Evolutionary conservation across 2,329 filamentous ascomycete species (phyloP).

Genomic region (Fusarium praegraminearum): DNA sequence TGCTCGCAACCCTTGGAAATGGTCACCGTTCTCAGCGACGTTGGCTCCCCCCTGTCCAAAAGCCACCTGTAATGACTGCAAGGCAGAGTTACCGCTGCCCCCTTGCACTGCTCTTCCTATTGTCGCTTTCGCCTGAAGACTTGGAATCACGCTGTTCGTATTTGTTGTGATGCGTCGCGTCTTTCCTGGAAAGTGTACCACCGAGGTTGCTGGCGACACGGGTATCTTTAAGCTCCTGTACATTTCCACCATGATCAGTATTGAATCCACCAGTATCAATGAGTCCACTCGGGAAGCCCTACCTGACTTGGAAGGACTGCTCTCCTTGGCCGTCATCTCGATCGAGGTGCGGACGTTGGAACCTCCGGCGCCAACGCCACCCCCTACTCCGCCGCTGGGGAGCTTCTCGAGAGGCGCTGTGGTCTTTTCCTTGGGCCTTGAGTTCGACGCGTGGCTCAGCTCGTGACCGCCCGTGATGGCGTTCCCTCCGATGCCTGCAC

Average conservation of each 20-base stretch:
- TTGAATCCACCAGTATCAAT: conserved; percentile 44
- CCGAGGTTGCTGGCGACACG: conserved; percentile 35
- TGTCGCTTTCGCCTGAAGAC: not conserved
- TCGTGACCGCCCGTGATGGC: conserved; percentile 50
- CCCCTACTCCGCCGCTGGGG: conserved; percentile 51
- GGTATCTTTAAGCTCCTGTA: conserved; percentile 37
- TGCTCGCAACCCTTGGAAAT: conserved; percentile 34
- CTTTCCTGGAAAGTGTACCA: conserved; percentile 26
- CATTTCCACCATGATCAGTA: conserved; percentile 13
- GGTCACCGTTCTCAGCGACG: conserved; percentile 17
- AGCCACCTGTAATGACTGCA: conserved; percentile 8
- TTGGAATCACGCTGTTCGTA: conserved; percentile 26
- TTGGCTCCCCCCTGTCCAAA: conserved; percentile 28
- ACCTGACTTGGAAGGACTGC: conserved; percentile 9
- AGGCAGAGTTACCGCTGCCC: conserved; percentile 1
- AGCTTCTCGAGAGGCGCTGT: conserved; percentile 49
- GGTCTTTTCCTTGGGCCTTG: conserved; percentile 37
- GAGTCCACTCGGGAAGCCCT: conserved; percentile 36
- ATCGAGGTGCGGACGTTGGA: conserved; percentile 46
- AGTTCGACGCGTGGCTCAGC: conserved; percentile 37
- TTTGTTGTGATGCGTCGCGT: conserved; percentile 21
- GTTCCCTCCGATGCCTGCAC: conserved; percentile 51
- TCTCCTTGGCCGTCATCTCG: conserved; percentile 43
- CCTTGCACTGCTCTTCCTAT: not conserved
- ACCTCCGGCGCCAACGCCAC: conserved; percentile 49